phyloP scores from a whole-genome alignment of 2,329 filamentous ascomycete genomes.

The Hypoxylon rubiginosum region DNA sequence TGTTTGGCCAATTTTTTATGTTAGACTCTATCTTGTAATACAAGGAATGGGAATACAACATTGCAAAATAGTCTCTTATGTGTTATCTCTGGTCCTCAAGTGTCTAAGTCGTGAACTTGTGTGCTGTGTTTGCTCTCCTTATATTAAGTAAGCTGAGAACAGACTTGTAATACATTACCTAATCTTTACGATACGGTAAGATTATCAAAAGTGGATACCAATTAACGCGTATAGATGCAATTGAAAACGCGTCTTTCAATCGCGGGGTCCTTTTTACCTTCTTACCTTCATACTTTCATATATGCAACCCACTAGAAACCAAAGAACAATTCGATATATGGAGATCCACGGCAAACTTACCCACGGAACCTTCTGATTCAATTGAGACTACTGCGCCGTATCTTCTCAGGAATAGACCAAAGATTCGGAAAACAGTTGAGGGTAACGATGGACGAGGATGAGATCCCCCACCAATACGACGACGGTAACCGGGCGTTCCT shows the following conservation, averaged over 20 bases:
- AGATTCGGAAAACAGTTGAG: not conserved
- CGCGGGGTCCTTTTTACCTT: conserved; percentile 24
- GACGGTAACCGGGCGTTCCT: conserved; percentile 88
- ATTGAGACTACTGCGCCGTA: not conserved
- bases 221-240: conserved; percentile 35
- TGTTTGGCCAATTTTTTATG: conserved; percentile 21
- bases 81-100: not conserved
- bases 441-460: conserved; percentile 50
- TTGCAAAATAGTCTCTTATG: not conserved
- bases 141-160: too few species aligned
- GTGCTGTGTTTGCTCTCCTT: too few species aligned
- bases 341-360: not conserved
- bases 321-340: not conserved
- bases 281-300: not conserved
- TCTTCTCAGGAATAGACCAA: not conserved
- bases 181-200: not conserved
- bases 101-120: not conserved
- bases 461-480: conserved; percentile 57
- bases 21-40: conserved; percentile 42
- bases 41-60: conserved; percentile 27
- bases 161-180: too few species aligned
- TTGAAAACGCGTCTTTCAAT: conserved; percentile 36
- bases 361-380: not conserved
- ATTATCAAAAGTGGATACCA: conserved; percentile 11
- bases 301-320: not conserved